These are phyloP conservation scores for Psilocybe tampanensis DNA, from an alignment of 768 basidiomycete species.

Conservation along the genomic window DNA sequence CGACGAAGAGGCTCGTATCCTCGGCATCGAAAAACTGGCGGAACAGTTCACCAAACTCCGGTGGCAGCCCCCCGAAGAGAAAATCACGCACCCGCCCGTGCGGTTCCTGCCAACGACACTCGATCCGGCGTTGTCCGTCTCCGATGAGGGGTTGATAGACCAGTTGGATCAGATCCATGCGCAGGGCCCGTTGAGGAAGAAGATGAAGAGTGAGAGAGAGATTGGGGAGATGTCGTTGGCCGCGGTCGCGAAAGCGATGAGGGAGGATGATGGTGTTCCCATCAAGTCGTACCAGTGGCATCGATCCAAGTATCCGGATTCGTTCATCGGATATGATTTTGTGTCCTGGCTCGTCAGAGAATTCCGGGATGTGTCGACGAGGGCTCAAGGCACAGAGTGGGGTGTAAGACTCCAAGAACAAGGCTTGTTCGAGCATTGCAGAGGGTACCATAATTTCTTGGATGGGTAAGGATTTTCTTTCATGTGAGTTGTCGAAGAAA, in stretches of 20 bases:
- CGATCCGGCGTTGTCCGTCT: constrained; percentile 75
- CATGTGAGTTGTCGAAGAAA: neutral
- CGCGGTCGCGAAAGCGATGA: constrained; percentile 81
- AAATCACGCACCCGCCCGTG: constrained; percentile 52
- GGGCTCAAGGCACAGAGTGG: constrained; percentile 80
- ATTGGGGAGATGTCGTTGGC: constrained; percentile 65
- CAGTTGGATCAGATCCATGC: constrained; percentile 83
- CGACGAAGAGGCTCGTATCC: constrained; percentile 84
- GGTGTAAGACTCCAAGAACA: constrained; percentile 76
- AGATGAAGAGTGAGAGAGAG: constrained; percentile 77
- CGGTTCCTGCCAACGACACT: constrained; percentile 86
- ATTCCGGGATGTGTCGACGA: constrained; percentile 84
- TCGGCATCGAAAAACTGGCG: constrained; percentile 90
- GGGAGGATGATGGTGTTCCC: constrained; percentile 79
- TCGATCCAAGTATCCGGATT: constrained; percentile 67
- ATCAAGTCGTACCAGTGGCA: constrained; percentile 91
- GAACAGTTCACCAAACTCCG: constrained; percentile 85
- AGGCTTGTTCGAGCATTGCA: constrained; percentile 85
- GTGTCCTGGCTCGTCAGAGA: constrained; percentile 92
- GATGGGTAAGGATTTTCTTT: constrained; percentile 64
- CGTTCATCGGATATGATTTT: constrained; percentile 88
- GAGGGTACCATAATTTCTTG: constrained; percentile 78
- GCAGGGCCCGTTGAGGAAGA: constrained; percentile 73
- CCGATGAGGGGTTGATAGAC: constrained; percentile 77
- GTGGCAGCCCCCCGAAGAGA: constrained; percentile 72